Base-by-base conservation (phyloP, 148 eudicot genomes). In the Gaultheria prostrata region DNA sequence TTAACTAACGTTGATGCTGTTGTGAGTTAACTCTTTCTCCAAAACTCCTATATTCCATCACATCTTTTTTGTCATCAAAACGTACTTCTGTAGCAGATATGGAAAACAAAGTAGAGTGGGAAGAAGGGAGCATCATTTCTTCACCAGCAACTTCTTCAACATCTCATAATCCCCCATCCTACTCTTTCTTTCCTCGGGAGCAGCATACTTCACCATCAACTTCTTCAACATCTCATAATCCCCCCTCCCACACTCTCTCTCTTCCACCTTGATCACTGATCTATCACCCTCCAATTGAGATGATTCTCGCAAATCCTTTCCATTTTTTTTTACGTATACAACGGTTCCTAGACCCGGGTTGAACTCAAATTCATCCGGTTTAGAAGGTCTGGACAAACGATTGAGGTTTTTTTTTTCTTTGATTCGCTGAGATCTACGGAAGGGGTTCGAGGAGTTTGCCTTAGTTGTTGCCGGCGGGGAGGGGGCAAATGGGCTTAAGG, bases 401-500 rank as follows among this genome's bases (percentile, higher is more conserved):
- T 46, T 81, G 21, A 78, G 35, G 51, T 18, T 24, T 43, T 82
- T 87, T 67, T 80, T 90, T 86, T 82, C n/a, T n/a, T 91, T 1
- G 86, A 61, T 43, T 91, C 91, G 6, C 89, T 91, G 33, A 49
- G 59, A 28, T 84, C 89, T 32, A 13, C 15, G 14, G 61, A 76
- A 21, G 85, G 74, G 88, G 77, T 0, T 87, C 89, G 78, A 92
- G 83, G 46, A 88, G n/a, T 74, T 63, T 81, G 1, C 94, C 94
- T 12, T 32, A 70, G 8, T 98, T 87, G 69, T 93, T 92, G 6
- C 98, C 98, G 57, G 77, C 92, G 72, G 98, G 18, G 85, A 63
- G 17, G 98, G 98, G 12, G 97, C 98, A 61, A 95, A 94, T 57
- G 98, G 98, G 43, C 98, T 98, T 98, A 33, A 94, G 26, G n/a